Percentiles rank a stretch among this genome's conserved stretches.
These are phyloP conservation scores for Oropetium thomaeum DNA, from an alignment of 176 grass and related monocot genomes.

Conservation along the genomic window DNA sequence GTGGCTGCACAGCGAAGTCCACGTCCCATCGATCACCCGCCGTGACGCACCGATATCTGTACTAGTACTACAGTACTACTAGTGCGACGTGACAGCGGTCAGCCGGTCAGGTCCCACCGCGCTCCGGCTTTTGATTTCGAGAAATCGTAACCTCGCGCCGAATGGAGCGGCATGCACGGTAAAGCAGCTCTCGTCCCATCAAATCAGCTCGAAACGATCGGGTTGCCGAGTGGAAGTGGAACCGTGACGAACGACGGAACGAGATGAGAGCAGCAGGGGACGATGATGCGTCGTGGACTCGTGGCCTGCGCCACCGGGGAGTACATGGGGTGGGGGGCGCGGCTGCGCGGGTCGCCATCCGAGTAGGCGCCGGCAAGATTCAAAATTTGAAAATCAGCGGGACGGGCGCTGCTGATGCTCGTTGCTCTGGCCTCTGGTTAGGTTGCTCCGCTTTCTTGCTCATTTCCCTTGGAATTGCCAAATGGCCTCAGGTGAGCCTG, in stretches of 20 bases:
- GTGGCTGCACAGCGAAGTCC: background rate
- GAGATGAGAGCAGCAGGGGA: background rate
- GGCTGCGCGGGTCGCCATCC: too few relatives aligned
- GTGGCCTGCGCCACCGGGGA: background rate
- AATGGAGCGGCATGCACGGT: background rate
- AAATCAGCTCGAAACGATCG: too few relatives aligned
- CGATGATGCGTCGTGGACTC: background rate
- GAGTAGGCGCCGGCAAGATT: slow-evolving; percentile 6
- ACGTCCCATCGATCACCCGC: background rate
- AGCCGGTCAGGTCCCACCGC: background rate
- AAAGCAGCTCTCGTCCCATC: too few relatives aligned
- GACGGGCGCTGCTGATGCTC: background rate
- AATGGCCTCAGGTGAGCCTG: background rate
- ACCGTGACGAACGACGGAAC: too few relatives aligned
- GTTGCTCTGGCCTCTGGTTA: too few relatives aligned
- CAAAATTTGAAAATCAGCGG: slow-evolving; percentile 3
- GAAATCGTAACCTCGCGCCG: background rate
- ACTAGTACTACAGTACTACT: too few relatives aligned
- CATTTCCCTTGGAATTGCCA: background rate
- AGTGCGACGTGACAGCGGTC: background rate
- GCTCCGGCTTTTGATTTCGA: background rate
- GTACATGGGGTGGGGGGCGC: background rate
- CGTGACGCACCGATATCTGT: background rate
- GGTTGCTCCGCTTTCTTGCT: too few relatives aligned
- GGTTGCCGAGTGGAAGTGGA: too few relatives aligned